Base-by-base conservation (phyloP, 2,329 filamentous ascomycete species). In the Fusarium sarcochroum region DNA sequence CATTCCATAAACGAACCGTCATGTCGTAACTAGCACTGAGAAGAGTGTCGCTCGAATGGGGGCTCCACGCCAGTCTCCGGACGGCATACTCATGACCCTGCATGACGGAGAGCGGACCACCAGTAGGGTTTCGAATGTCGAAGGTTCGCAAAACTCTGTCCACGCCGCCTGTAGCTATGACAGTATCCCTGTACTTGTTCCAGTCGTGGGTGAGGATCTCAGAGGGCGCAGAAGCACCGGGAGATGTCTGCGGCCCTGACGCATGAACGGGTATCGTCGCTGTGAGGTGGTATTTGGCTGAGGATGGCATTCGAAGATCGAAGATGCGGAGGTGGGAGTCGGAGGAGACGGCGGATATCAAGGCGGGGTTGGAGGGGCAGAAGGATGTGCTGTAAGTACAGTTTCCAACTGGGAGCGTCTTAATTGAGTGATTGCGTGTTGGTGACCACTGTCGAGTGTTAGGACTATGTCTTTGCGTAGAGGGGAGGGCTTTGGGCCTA, bases 161-260 rank as follows among this genome's bases (percentile, higher is more conserved):
- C 5, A 98, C 96, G 55, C 96, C 95, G 2, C 89, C 96, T 0
- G 93, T 93, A 0, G 96, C 96, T 55, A 99, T 83, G 25, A 98
- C 85, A 0, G 90, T 91, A 70, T 94, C 89, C 38, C 92, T 88
- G 81, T 99, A 99, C 80, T 99, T 99, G 83, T 99, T 99, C 96
- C 96, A 99, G 80, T 99, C 96, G 80, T 98, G 96, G 0, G 94
- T 97, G 32, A 99, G 86, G 37, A 93, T 89, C 83, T 99, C 96
- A 11, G 89, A 86, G 0, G 94, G 93, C n/a, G 89, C 83, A 32
- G 81, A 76, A 80, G 81, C 52, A 13, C 50, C 32, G 23, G 47
- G 32, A 8, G 72, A 76, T 17, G 27, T 81, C 13, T 83, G 80
- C 17, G 87, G 84, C 1, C 87, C 85, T 5, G 88, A 85, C 4